Evolutionary conservation across 2,329 filamentous ascomycete genomes (phyloP), one percentile per base, ranked within the genome.

Genomic region (Colletotrichum lentis): DNA sequence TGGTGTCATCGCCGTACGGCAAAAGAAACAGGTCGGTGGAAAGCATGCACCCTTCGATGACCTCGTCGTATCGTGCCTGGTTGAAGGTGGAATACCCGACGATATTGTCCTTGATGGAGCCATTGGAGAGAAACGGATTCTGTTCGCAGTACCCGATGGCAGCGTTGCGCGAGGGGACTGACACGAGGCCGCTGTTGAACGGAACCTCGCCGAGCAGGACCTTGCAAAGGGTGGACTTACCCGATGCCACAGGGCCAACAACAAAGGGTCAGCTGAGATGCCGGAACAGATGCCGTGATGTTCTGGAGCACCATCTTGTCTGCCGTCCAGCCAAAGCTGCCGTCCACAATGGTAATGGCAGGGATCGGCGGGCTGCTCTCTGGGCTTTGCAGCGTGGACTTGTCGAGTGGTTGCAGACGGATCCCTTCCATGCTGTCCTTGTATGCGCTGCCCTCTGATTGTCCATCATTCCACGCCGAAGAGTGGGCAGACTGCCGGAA

Each of bases 151-250:
- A 79, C 3, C 75, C 76, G 7, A 78, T 73, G 2, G 58, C 68
- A 2, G 72, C 67, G 0, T 60, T 64, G 0, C 69, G 64, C 0
- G 73, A 69, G 3, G 68, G 69, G 1, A 71, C 37, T 0, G 39
- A 67, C 0, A 73, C 71, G 1, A 61, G 65, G 0, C 75, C 75
- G 1, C 70, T 73, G 18, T 62, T 70, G 0, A 71, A 69, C 0
- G 76, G 73, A 0, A 76, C 54, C 39, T 77, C 76, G 1, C 76
- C 76, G 0, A 77, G 70, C 0, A 84, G 71, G 0, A 76, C 78
- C 39, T 79, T 80, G 73, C 77, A 80, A 0, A 82, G 71, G 0
- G 80, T 78, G 0, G 80, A 80, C 64, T 83, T 83, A 0, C 81
- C 81, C 0, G 77, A 78, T 0, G 75, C 80, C 5, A 81, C 73